Conservation (phyloP, 1,284 basidiomycete species). For the Microstroma glucosiphilum region DNA sequence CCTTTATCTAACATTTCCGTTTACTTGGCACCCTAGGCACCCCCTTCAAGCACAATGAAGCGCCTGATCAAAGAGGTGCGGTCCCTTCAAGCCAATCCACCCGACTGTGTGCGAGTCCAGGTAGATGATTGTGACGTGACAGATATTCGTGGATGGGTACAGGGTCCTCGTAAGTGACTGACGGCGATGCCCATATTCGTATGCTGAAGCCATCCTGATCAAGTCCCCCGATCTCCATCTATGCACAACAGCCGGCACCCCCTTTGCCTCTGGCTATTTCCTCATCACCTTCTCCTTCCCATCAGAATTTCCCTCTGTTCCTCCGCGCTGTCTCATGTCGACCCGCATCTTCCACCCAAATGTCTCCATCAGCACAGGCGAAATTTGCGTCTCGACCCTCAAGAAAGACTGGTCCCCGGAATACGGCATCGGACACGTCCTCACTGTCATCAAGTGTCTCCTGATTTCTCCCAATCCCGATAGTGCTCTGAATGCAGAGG, state of each 20-base stretch:
- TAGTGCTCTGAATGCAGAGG: constrained; percentile 87
- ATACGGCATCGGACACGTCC: constrained; percentile 28
- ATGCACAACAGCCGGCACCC: constrained; percentile 59
- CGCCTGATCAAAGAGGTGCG: constrained; percentile 21
- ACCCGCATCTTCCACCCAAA: constrained; percentile 78
- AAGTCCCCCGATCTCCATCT: constrained; percentile 54
- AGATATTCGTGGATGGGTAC: constrained; percentile 21
- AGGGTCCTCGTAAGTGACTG: constrained; percentile 15
- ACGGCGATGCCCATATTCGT: background rate
- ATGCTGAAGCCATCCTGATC: background rate
- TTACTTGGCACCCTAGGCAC: too few relatives aligned
- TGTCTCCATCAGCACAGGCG: constrained; percentile 69
- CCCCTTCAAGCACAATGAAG: constrained; percentile 13
- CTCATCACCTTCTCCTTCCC: constrained; percentile 27
- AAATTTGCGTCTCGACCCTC: constrained; percentile 93
- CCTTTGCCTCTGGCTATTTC: constrained; percentile 59
- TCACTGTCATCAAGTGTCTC: constrained; percentile 58
- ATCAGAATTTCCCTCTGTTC: constrained; percentile 22
- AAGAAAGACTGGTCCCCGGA: constrained; percentile 93
- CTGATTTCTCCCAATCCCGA: constrained; percentile 94
- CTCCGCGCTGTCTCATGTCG: constrained; percentile 18
- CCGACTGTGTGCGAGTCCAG: constrained; percentile 20
- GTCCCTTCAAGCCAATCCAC: constrained; percentile 13
- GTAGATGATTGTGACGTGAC: constrained; percentile 25
- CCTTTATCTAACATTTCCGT: too few relatives aligned